Base-by-base conservation (phyloP, 2,329 filamentous ascomycete species). In the Diaporthe velutina region DNA sequence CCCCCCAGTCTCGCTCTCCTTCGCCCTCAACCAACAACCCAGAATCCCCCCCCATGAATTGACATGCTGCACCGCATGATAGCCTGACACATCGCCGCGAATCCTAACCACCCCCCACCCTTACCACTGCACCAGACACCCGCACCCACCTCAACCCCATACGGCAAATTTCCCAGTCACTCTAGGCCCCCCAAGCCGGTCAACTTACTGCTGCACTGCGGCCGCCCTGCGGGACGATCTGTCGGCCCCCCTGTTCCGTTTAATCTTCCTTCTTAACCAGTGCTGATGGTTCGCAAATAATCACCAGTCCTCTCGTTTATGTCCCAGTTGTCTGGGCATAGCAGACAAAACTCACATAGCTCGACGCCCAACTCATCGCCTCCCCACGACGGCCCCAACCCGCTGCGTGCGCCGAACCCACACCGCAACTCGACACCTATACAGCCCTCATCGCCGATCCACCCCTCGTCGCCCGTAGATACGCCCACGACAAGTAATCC, bases 231-330 rank as follows among this genome's bases (percentile, higher is more conserved):
- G 48, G 64, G 64, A 68, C 48, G 33, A 68, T 54, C 48, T 38
- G 45, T 68, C 40, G 30, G 9, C 35, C 57, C 71, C 72, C 73
- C 66, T 70, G 68, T 73, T 38, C 57, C 70, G 60, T 55, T 42
- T 70, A 50, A 70, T 60, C 61, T 71, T 71, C 57, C 55, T 75
- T 68, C 42, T 57, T 71, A 72, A 50, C 70, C 68, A 66, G 58
- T 55, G 57, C 73, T 73, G 67, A 70, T 75, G 75, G 73, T 78
- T 66, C 48, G 55, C 35, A 71, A 60, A 70, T 73, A 73, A 74
- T 45, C 61, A 67, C 74, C 83, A 97, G 95, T 98, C 74, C 88
- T 95, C 79, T 97, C 95, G 80, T 97, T 97, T 85, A 96, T 97
- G 90, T 95, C 94, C 83, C 91, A 93, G 85, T 92, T 94, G 87